A percentile compares a stretch with the other conserved stretches of the same genome.
These are phyloP conservation scores for Globisporangium iwayamae DNA, from an alignment of 352 stramenopile species.

Conservation along the genomic window DNA sequence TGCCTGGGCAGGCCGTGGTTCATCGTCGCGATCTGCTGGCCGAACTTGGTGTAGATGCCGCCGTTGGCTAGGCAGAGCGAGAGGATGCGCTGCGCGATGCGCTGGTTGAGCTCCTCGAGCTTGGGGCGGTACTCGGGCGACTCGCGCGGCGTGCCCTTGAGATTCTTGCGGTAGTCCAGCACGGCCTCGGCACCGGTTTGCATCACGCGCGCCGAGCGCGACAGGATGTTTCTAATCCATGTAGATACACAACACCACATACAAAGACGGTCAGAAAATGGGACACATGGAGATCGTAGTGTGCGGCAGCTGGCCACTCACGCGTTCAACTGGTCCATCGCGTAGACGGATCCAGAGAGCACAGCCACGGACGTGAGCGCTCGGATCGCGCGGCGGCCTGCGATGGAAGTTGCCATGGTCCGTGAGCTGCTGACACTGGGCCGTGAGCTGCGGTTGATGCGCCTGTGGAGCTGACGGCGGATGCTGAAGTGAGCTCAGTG, in stretches of 20 bases:
- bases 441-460: not conserved
- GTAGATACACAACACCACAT: not conserved
- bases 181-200: constrained; percentile 38
- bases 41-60: constrained; percentile 97
- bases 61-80: constrained; percentile 91
- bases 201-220: constrained; percentile 61
- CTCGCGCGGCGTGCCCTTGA: constrained; percentile 37
- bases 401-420: not conserved
- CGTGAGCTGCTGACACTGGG: not conserved
- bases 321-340: constrained; percentile 43
- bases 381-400: not conserved
- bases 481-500: not conserved
- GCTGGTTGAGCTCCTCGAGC: constrained; percentile 64
- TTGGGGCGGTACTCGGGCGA: constrained; percentile 55
- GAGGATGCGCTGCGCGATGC: constrained; percentile 86
- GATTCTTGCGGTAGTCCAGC: constrained; percentile 50
- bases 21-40: constrained; percentile 96
- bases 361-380: constrained; percentile 23
- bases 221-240: constrained; percentile 45
- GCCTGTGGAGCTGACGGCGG: not conserved
- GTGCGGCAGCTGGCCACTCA: constrained; percentile 17
- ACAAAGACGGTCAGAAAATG: not conserved
- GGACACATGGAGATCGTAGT: not conserved
- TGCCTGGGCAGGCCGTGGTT: constrained; percentile 95
- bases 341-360: constrained; percentile 32